Base-by-base conservation (phyloP, 2,329 filamentous ascomycete genomes). In the Cladosporium sp. region DNA sequence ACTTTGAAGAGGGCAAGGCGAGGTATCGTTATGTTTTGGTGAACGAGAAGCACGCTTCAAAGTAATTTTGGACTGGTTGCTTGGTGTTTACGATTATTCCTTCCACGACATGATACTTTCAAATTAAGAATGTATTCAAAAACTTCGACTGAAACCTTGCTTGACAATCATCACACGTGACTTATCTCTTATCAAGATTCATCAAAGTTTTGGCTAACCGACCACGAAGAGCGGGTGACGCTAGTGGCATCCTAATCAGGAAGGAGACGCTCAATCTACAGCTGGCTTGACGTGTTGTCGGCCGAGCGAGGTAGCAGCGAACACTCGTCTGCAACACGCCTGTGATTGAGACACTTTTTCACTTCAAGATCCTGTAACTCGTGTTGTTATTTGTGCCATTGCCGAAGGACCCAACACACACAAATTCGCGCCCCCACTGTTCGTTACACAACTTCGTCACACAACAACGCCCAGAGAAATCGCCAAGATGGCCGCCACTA, bases 1-100 rank as follows among this genome's bases (percentile, higher is more conserved):
- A 88, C 67, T 82, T 89, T 79, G 82, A 85, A 14, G 75, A 76
- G 0, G 86, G 86, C 1, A 85, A 86, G 75, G 82, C 78, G 59
- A 75, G 81, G 64, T 83, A 82, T 69, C 72, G 81, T 49, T 75
- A 73, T 67, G 69, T 72, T 21, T 66, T 78, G 23, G 74, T 78
- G n/a, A 79, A 80, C 65, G 74, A 78, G 40, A 44, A 44, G 40
- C 40, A 44, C 40, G 40, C 40, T 21, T n/a, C 40, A 11, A 44
- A 44, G 18, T 44, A 21, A 44, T 44, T 1, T 7, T 21, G 7
- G 18, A 10, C 2, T 44, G 5, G 6, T 44, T n/a, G 18, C 40
- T 26, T 26, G 23, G 23, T 31, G 5, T 31, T 7, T 31, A 10
- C 14, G 35, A 37, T 5, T 37, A 14, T 16, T 16, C 5, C 4